Conservation (phyloP, 2,329 filamentous ascomycete species). For the Fusarium sp. region DNA sequence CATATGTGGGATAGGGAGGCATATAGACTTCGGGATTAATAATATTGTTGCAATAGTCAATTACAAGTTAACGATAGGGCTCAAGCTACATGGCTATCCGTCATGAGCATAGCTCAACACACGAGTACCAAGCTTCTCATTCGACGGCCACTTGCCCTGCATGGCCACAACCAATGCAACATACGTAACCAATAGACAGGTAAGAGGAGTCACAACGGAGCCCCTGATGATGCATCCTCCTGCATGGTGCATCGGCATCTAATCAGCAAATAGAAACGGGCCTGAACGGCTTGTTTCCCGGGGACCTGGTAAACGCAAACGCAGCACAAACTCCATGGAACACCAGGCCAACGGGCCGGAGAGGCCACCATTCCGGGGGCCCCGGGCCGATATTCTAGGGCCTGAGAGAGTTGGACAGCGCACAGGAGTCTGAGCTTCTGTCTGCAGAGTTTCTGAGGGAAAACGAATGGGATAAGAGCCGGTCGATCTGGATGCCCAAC, state of each 20-base stretch:
- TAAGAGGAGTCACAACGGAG: background rate
- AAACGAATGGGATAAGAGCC: slow-evolving; percentile 30
- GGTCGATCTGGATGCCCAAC: slow-evolving; percentile 37
- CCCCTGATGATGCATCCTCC: slow-evolving; percentile 34
- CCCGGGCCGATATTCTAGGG: slow-evolving; percentile 31
- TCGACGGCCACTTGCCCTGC: background rate
- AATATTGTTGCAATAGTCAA: background rate
- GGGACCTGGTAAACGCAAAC: slow-evolving; percentile 28
- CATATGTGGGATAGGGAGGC: background rate
- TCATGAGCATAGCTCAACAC: background rate
- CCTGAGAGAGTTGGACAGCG: slow-evolving; percentile 20
- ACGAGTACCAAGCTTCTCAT: background rate
- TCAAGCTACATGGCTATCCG: background rate
- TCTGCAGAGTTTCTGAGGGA: background rate
- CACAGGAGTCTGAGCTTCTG: slow-evolving; percentile 18
- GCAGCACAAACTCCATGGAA: slow-evolving; percentile 34
- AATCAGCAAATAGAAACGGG: slow-evolving; percentile 4
- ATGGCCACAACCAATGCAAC: slow-evolving; percentile 15
- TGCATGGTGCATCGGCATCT: slow-evolving; percentile 41
- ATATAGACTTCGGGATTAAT: slow-evolving; percentile 13
- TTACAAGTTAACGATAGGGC: background rate
- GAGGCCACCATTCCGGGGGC: slow-evolving; percentile 35
- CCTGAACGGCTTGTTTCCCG: slow-evolving; percentile 16
- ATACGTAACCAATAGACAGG: slow-evolving; percentile 15
- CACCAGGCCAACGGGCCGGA: slow-evolving; percentile 29